Evolutionary conservation across 169 alveolate species (phyloP).

Genomic region (Cyclospora cayetanensis): DNA sequence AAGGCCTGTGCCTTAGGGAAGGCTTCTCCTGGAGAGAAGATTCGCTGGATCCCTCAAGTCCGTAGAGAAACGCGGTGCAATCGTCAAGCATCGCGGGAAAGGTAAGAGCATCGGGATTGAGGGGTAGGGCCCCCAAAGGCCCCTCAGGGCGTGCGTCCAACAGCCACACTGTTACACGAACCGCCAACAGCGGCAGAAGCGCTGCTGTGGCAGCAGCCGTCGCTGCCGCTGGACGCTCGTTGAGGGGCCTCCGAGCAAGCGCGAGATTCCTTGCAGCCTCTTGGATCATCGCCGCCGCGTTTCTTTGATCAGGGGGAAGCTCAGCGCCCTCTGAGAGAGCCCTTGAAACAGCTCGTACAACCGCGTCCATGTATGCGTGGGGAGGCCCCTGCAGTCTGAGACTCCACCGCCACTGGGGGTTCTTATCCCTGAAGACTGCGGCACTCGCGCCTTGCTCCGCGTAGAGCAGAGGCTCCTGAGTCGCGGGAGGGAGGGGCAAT

Average conservation of each 20-base stretch:
- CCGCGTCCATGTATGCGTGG: not conserved
- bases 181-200: conserved; percentile 1
- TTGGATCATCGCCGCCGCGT: not conserved
- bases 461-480: not conserved
- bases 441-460: not conserved
- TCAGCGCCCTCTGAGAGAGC: conserved; percentile 12
- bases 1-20: not conserved
- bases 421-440: not conserved
- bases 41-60: not conserved
- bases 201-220: not conserved
- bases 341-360: not conserved
- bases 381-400: conserved; percentile 21
- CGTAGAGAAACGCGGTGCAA: not conserved
- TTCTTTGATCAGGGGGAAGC: not conserved
- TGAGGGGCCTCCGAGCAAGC: not conserved
- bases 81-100: conserved; percentile 11
- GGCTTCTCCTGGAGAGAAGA: not conserved
- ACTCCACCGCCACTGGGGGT: not conserved
- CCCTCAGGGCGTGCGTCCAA: not conserved
- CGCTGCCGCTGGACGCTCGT: not conserved
- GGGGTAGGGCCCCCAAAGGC: conserved; percentile 50
- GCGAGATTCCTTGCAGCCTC: not conserved
- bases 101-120: not conserved
- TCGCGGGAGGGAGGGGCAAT: conserved; percentile 1
- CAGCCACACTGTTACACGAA: conserved; percentile 3